phyloP scores from a whole-genome alignment of 2,329 filamentous ascomycete genomes.

The Colletotrichum ledebouriae region DNA sequence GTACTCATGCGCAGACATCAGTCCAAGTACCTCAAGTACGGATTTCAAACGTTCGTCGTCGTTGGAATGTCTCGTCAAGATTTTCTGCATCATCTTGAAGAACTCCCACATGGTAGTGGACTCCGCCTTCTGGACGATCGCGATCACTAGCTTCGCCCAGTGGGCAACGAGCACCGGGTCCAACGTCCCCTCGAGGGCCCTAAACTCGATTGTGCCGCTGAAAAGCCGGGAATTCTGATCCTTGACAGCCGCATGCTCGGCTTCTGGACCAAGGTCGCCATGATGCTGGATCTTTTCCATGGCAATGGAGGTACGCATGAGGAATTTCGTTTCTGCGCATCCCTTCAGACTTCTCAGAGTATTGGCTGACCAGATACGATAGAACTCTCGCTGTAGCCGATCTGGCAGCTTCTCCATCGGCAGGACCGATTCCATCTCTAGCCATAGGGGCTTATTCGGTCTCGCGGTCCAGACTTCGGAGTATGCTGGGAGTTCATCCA shows the following conservation, averaged over 20 bases:
- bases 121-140: not conserved
- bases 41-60: not conserved
- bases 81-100: not conserved
- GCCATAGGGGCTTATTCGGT: not conserved
- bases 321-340: no score
- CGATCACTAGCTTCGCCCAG: constrained; percentile 15
- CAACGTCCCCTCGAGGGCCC: constrained; percentile 28
- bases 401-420: constrained; percentile 12
- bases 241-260: not conserved
- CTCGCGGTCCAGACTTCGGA: not conserved
- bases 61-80: not conserved
- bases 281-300: no score
- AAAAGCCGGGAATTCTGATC: not conserved
- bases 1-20: not conserved
- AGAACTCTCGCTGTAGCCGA: not conserved
- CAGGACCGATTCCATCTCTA: constrained; percentile 19
- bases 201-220: constrained; percentile 32
- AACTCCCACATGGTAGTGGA: not conserved
- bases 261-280: no score
- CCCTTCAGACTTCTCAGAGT: no score
- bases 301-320: no score
- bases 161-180: constrained; percentile 20
- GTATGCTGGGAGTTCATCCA: not conserved
- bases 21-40: not conserved
- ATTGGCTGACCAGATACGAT: constrained; percentile 8